phyloP scores from a whole-genome alignment of 257 asterid genomes.

The Nicotiana undulata region DNA sequence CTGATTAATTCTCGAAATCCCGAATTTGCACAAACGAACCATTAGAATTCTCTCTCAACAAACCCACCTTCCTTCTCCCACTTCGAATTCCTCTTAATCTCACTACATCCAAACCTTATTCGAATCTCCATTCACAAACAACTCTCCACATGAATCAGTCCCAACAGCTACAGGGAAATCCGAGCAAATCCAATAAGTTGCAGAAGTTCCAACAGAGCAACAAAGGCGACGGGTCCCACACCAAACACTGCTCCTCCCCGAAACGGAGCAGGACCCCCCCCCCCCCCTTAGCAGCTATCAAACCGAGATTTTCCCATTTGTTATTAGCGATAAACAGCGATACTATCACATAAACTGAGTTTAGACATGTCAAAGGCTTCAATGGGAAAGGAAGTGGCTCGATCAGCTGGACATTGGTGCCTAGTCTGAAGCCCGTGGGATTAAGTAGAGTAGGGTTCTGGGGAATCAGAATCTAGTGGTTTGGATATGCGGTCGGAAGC shows the following conservation, averaged over 20 bases:
- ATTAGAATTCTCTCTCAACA: constrained; percentile 44
- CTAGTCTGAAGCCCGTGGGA: constrained; percentile 20
- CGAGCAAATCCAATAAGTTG: constrained; percentile 83
- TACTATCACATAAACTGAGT: constrained; percentile 69
- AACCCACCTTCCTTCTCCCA: constrained; percentile 46
- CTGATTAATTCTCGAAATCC: constrained; percentile 60
- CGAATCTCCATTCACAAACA: constrained; percentile 64
- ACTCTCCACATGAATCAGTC: constrained; percentile 93
- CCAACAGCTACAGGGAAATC: constrained; percentile 82
- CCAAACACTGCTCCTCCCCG: constrained; percentile 84
- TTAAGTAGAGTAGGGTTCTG: constrained; percentile 23
- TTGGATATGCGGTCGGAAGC: constrained; percentile 23
- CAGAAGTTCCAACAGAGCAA: constrained; percentile 74
- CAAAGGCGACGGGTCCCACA: constrained; percentile 43
- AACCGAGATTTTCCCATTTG: constrained; percentile 26
- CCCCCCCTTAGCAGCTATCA: constrained; percentile 65
- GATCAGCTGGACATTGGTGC: constrained; percentile 78
- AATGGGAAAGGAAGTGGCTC: constrained; percentile 54
- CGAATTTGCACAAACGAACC: constrained; percentile 47
- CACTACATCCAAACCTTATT: constrained; percentile 95
- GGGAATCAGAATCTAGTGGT: constrained; percentile 46
- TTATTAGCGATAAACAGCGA: constrained; percentile 25
- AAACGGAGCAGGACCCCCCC: constrained; percentile 77
- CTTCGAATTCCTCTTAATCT: constrained; percentile 44
- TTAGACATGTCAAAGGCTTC: constrained; percentile 79